Evolutionary conservation across 2,329 filamentous ascomycete genomes (phyloP), one percentile per base, ranked within the genome.

Genomic region (Gaeumannomyces tritici): DNA sequence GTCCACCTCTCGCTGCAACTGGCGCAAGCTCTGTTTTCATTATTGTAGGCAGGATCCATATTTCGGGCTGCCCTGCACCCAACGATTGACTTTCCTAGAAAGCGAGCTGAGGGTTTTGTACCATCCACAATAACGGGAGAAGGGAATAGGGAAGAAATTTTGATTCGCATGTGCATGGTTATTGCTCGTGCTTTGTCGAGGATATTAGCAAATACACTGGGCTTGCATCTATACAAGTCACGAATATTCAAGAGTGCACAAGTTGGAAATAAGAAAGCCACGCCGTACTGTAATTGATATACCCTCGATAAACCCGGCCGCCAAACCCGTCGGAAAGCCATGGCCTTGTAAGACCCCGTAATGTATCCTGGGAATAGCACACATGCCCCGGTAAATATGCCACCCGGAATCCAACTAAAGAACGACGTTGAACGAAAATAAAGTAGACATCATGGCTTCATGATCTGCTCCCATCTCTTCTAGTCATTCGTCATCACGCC

Each of bases 371-470:
- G 24, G 21, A 51, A 18, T 24, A 51, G n/a, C 8, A 21, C 24
- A 9, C 24, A 51, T 51, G 21, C 42, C 42, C 3, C 24, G 24
- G 3, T n/a, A 51, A 8, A n/a, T 24, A 51, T n/a, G 24, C 42
- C 42, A 47, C 42, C 42, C 42, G 7, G 7, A 21, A 47, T 47
- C 42, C 42, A 51, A 51, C 42, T 21, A 13, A 21, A 51, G 6
- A 8, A 51, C 42, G n/a, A n/a, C 8, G 42, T 21, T 51, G 21
- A 47, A 6, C 29, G 15, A 29, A 60, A 54, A 60, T 3, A 60
- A 27, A 47, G 26, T 9, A 51, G 42, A 51, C 6, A 51, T 47
- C 58, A 60, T 60, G 58, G 54, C 58, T 60, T 60, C 58, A 60
- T 60, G 47, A 51, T 28, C 15, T 15, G 27, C 35, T 15, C 26